phyloP scores from a whole-genome alignment of 495 filamentous ascomycete species.

The Bacidia gigantensis region DNA sequence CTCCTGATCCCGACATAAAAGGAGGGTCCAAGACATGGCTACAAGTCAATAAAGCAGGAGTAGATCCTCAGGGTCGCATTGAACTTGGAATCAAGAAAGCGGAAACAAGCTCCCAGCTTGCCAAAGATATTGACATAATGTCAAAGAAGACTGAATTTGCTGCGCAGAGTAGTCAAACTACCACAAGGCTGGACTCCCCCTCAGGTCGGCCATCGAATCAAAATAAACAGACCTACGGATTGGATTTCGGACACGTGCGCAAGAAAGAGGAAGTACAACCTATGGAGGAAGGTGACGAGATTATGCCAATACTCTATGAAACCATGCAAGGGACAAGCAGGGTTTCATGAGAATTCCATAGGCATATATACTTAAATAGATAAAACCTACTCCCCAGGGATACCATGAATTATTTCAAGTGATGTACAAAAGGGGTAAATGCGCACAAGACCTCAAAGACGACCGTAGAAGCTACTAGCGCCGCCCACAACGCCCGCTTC shows the following conservation, averaged over 20 bases:
- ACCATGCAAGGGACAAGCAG: not conserved
- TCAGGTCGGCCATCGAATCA: not conserved
- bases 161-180: not conserved
- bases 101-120: conserved; percentile 31
- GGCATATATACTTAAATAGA: too few relatives aligned
- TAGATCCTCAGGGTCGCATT: conserved; percentile 49
- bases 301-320: not conserved
- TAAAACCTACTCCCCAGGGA: too few relatives aligned
- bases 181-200: not conserved
- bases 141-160: not conserved
- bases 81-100: conserved; percentile 34
- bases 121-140: conserved; percentile 3
- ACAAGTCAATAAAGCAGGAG: conserved; percentile 36
- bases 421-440: too few relatives aligned
- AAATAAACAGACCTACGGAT: conserved; percentile 1
- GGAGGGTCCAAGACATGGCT: conserved; percentile 59
- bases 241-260: not conserved
- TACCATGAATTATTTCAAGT: too few relatives aligned
- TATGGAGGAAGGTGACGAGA: not conserved
- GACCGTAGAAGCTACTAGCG: too few relatives aligned
- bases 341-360: not conserved
- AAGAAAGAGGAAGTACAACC: conserved; percentile 31
- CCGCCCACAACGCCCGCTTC: not conserved
- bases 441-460: too few relatives aligned
- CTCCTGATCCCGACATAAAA: conserved; percentile 44